Evolutionary conservation across 345 rosid genomes (phyloP).

Genomic region (Ceriops tagal): DNA sequence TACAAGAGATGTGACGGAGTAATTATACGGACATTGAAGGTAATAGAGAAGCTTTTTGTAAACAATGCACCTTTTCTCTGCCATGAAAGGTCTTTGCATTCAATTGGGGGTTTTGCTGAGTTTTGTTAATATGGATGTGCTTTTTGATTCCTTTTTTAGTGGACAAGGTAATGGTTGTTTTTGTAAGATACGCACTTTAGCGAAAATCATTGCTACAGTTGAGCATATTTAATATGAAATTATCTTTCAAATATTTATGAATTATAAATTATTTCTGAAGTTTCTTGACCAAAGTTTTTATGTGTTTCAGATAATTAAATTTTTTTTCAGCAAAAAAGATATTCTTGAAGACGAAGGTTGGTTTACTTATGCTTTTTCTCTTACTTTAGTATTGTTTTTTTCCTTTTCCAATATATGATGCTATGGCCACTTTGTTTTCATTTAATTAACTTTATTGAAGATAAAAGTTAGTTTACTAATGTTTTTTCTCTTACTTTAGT

Average conservation of each 20-base stretch:
- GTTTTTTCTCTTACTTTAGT: neutral
- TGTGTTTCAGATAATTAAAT: constrained; percentile 68
- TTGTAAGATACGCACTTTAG: too few species aligned
- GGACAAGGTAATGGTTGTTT: neutral
- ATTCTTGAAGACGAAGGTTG: constrained; percentile 70
- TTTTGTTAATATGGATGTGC: neutral
- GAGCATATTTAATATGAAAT: too few species aligned
- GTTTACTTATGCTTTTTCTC: constrained; percentile 15
- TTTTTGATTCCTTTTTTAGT: neutral
- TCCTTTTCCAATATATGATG: too few species aligned
- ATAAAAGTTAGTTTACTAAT: constrained; percentile 56
- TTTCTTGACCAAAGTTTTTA: constrained; percentile 1
- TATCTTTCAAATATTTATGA: too few species aligned
- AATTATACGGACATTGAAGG: constrained; percentile 82
- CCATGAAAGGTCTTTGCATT: neutral
- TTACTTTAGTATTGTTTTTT: neutral
- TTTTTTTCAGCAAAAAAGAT: constrained; percentile 59
- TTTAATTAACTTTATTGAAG: constrained; percentile 23
- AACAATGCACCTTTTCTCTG: neutral
- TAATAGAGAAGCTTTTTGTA: constrained; percentile 24
- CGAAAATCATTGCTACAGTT: too few species aligned
- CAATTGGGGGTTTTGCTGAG: neutral
- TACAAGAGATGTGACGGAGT: constrained; percentile 77
- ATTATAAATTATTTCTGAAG: neutral
- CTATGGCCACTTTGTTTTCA: neutral